Conservation (phyloP, 2,329 filamentous ascomycete species). For the Fonsecaea pedrosoi region DNA sequence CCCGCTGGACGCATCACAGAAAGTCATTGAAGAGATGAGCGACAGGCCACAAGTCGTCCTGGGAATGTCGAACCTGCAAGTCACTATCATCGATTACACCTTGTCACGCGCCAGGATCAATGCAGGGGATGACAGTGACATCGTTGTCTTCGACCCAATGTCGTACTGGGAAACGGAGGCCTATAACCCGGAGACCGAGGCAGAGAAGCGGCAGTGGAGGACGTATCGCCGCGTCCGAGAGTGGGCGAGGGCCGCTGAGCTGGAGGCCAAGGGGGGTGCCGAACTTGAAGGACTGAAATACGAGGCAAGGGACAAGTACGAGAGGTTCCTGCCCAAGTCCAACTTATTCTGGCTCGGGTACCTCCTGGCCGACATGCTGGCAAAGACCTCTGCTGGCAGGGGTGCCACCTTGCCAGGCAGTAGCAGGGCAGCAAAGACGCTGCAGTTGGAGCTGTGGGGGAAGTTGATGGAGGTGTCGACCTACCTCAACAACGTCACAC, state of each 20-base stretch:
- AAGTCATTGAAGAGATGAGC: conserved; percentile 42
- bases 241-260: conserved; percentile 25
- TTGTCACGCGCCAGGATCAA: conserved; percentile 65
- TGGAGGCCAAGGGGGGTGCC: conserved; percentile 38
- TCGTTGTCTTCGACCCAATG: conserved; percentile 33
- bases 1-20: conserved; percentile 44
- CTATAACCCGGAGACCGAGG: conserved; percentile 16
- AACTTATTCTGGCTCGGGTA: conserved; percentile 71
- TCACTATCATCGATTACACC: conserved; percentile 72
- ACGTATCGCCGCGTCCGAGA: conserved; percentile 32
- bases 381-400: conserved; percentile 14
- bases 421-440: conserved; percentile 31
- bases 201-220: conserved; percentile 26
- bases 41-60: conserved; percentile 49
- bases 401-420: conserved; percentile 30
- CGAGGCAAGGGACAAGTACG: conserved; percentile 55
- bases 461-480: conserved; percentile 29
- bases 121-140: conserved; percentile 14
- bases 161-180: conserved; percentile 25
- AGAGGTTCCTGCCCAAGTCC: conserved; percentile 63
- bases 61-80: conserved; percentile 62
- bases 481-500: conserved; percentile 24
- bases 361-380: conserved; percentile 62
- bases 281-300: conserved; percentile 45
- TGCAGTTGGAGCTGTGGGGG: conserved; percentile 35